Evolutionary conservation across 2,329 filamentous ascomycete species (phyloP).

Genomic region (Sclerotinia glacialis): DNA sequence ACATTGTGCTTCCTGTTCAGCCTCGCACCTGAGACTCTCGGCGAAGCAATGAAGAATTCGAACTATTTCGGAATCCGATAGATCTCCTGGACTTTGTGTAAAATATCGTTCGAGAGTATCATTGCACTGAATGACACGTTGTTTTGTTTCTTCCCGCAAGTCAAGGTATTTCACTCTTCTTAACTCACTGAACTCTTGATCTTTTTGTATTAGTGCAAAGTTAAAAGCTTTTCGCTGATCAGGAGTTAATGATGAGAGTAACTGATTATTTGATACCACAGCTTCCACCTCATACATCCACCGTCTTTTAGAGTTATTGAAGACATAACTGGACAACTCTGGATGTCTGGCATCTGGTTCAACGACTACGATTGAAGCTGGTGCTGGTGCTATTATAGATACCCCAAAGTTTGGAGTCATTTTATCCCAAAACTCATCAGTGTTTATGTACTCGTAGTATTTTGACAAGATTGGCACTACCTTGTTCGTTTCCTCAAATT

Average conservation of each 20-base stretch:
- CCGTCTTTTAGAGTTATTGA: background rate
- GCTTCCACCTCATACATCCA: background rate
- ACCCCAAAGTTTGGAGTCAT: slow-evolving; percentile 1
- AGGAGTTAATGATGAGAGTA: background rate
- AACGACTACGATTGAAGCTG: slow-evolving; percentile 2
- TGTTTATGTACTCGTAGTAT: slow-evolving; percentile 9
- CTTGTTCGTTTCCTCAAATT: background rate
- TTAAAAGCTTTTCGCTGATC: background rate
- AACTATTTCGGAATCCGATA: background rate
- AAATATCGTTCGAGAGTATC: background rate
- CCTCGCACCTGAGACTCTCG: background rate
- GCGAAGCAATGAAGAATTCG: background rate
- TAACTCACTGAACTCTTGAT: background rate
- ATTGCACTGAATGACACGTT: background rate
- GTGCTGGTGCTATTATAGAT: background rate
- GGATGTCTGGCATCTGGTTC: background rate
- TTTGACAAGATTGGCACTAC: background rate
- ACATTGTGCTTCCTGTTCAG: slow-evolving; percentile 7
- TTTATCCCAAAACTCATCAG: background rate
- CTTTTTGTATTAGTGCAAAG: background rate
- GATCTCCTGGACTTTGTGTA: background rate
- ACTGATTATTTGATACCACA: background rate
- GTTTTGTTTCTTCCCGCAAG: background rate
- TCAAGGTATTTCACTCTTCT: background rate
- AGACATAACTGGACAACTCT: background rate